These are phyloP conservation scores for Avena eriantha DNA, from an alignment of 176 grass and related monocot genomes.

Conservation along the genomic window DNA sequence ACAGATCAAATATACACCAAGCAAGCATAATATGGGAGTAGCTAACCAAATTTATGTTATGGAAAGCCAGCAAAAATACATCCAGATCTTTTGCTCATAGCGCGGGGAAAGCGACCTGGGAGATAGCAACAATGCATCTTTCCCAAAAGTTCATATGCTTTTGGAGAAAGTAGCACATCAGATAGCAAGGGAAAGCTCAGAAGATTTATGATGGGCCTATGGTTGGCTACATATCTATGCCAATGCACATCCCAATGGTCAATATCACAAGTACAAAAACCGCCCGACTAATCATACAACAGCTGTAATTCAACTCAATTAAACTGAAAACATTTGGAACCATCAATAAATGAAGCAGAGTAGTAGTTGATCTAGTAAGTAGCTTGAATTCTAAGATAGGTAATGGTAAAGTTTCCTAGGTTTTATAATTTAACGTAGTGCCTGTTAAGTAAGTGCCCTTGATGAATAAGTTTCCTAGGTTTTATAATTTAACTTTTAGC, in stretches of 20 bases:
- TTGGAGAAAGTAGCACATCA: neutral
- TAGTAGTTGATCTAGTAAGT: neutral
- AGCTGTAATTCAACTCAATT: neutral
- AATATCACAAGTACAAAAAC: neutral
- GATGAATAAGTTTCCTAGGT: too few species aligned
- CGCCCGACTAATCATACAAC: neutral
- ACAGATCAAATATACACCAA: neutral
- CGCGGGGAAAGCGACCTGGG: neutral
- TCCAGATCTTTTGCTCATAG: neutral
- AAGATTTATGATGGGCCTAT: slow-evolving; percentile 27
- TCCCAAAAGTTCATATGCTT: slow-evolving; percentile 30
- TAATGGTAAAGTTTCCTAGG: too few species aligned
- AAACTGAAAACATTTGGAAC: neutral
- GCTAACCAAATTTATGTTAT: neutral
- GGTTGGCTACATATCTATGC: neutral
- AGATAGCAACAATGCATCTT: slow-evolving; percentile 39
- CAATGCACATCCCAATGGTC: slow-evolving; percentile 3
- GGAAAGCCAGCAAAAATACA: neutral
- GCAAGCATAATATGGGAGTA: neutral
- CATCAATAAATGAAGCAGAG: neutral
- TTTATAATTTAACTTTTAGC: too few species aligned
- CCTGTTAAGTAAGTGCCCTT: too few species aligned
- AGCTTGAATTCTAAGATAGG: neutral
- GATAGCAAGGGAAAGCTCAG: neutral
- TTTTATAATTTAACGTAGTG: too few species aligned